Percentiles rank a stretch among this genome's conserved stretches.
Evolutionary conservation across 352 stramenopile genomes (phyloP).

Genomic region (Pythium insidiosum): DNA sequence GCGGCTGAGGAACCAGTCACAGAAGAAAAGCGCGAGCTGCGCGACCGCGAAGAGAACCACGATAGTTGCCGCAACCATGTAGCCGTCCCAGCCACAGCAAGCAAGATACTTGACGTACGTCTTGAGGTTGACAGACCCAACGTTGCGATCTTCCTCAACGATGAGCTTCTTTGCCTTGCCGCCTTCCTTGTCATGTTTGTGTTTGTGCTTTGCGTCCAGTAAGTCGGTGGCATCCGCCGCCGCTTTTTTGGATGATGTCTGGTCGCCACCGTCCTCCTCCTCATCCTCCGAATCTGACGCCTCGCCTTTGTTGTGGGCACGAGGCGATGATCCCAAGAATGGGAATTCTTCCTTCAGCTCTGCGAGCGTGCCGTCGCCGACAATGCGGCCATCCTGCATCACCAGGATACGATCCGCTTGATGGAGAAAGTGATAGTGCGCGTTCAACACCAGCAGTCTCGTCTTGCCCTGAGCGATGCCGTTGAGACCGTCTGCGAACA

Average conservation of each 20-base stretch:
- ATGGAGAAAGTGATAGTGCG: constrained; percentile 32
- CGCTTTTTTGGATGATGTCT: too few relatives aligned
- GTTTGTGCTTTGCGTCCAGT: background rate
- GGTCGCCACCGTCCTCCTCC: too few relatives aligned
- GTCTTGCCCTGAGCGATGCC: constrained; percentile 23
- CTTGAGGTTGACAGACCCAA: constrained; percentile 26
- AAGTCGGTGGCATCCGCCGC: background rate
- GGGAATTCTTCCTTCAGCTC: constrained; percentile 19
- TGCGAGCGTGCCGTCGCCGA: constrained; percentile 20
- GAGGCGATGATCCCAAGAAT: constrained; percentile 8
- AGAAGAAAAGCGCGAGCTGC: constrained; percentile 35
- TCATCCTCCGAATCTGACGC: too few relatives aligned
- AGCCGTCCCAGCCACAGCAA: constrained; percentile 36
- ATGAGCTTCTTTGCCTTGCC: constrained; percentile 23
- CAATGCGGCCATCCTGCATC: constrained; percentile 22
- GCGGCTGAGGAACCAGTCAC: constrained; percentile 43
- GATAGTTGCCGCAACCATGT: constrained; percentile 17
- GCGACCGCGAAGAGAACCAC: constrained; percentile 26
- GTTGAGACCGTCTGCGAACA: constrained; percentile 28
- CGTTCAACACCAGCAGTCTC: constrained; percentile 29
- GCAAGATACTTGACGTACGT: constrained; percentile 47
- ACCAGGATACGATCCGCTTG: constrained; percentile 31
- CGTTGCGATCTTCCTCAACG: constrained; percentile 26
- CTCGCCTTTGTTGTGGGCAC: constrained; percentile 1
- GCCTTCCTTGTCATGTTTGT: background rate